A percentile compares a stretch with the other conserved stretches of the same genome.
These are phyloP conservation scores for Penicillium coprophilum DNA, from an alignment of 495 filamentous ascomycete species.

Conservation along the genomic window DNA sequence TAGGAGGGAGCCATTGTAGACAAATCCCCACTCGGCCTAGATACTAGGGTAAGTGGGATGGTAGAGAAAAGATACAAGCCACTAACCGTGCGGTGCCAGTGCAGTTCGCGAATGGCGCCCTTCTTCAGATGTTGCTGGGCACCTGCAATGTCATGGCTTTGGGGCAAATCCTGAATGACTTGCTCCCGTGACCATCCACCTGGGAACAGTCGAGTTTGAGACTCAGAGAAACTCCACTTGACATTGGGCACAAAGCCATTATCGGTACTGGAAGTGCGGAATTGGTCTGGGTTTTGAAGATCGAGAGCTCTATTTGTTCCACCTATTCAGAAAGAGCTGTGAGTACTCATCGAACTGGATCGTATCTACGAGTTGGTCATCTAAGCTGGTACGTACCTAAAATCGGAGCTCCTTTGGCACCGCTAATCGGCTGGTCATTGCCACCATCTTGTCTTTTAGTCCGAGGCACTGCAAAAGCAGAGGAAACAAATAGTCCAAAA, in stretches of 20 bases:
- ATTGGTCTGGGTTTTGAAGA: conserved; percentile 59
- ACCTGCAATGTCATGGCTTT: conserved; percentile 60
- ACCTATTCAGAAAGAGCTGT: conserved; percentile 17
- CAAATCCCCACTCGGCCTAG: conserved; percentile 65
- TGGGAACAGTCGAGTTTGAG: conserved; percentile 56
- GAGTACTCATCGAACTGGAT: background rate
- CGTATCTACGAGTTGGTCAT: background rate
- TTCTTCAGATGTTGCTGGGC: conserved; percentile 65
- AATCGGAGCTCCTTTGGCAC: conserved; percentile 57
- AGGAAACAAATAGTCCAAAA: conserved; percentile 19
- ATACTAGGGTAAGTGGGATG: background rate
- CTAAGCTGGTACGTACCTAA: conserved; percentile 39
- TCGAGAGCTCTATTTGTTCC: conserved; percentile 44
- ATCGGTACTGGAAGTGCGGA: conserved; percentile 58
- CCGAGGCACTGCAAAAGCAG: conserved; percentile 26
- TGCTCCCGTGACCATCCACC: conserved; percentile 67
- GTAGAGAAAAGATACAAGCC: background rate
- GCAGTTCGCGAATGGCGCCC: conserved; percentile 61
- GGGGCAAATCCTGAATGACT: conserved; percentile 57
- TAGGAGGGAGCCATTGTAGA: conserved; percentile 56
- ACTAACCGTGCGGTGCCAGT: conserved; percentile 65
- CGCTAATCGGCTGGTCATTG: conserved; percentile 53
- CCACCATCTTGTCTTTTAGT: conserved; percentile 38
- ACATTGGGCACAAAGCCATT: conserved; percentile 58
- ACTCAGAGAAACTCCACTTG: conserved; percentile 66